Conservation (phyloP, 805 yeast genomes). For the Komagataella pseudopastoris region DNA sequence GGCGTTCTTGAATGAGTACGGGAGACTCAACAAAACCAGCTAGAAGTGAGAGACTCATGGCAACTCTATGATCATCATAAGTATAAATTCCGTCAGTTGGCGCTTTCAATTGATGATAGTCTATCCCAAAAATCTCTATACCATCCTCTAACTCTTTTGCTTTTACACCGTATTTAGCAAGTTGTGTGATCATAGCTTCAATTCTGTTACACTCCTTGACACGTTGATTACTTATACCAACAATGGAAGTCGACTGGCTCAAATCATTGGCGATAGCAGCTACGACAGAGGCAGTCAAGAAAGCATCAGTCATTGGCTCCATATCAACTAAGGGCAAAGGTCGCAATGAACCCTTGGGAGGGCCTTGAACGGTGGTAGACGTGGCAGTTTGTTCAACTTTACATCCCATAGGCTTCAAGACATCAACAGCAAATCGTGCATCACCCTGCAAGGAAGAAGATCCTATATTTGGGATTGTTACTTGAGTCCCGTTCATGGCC, state of each 20-base stretch:
- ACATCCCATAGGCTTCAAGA: constrained; percentile 92
- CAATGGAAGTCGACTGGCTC: constrained; percentile 55
- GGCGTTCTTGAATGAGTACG: constrained; percentile 70
- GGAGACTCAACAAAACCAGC: constrained; percentile 54
- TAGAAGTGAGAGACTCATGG: constrained; percentile 88
- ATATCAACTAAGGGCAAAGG: constrained; percentile 75
- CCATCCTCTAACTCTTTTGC: constrained; percentile 89
- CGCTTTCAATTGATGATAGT: constrained; percentile 30
- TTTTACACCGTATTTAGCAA: constrained; percentile 80
- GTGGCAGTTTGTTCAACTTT: constrained; percentile 67
- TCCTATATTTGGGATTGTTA: constrained; percentile 92
- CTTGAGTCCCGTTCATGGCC: constrained; percentile 86
- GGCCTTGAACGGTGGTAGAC: constrained; percentile 89
- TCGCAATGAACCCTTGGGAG: constrained; percentile 51
- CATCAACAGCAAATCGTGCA: constrained; percentile 91
- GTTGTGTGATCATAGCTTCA: constrained; percentile 82
- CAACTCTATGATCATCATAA: constrained; percentile 95
- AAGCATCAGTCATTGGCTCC: constrained; percentile 99
- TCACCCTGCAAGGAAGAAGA: constrained; percentile 89
- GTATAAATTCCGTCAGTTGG: constrained; percentile 61
- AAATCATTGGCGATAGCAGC: constrained; percentile 77
- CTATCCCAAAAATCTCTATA: constrained; percentile 68
- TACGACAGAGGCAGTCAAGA: constrained; percentile 89
- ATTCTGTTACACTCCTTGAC: constrained; percentile 97
- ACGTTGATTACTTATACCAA: constrained; percentile 95